Percentiles rank a stretch among this genome's conserved stretches.
Evolutionary conservation across 768 basidiomycete genomes (phyloP).

Genomic region (Kwoniella mangroviensis): DNA sequence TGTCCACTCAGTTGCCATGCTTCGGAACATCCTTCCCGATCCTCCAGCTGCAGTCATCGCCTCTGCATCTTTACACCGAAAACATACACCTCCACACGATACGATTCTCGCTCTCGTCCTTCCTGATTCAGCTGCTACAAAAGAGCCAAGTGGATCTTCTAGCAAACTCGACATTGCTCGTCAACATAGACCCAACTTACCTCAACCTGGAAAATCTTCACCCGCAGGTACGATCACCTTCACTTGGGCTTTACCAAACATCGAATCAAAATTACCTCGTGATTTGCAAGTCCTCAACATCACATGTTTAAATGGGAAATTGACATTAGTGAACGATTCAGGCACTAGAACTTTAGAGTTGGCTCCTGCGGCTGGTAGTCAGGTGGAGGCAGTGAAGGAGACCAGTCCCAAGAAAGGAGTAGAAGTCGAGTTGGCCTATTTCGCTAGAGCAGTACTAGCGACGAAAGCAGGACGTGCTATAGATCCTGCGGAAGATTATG

Average conservation of each 20-base stretch:
- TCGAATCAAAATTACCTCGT: neutral
- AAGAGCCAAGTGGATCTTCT: slow-evolving; percentile 6
- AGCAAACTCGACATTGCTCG: neutral
- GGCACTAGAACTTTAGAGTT: neutral
- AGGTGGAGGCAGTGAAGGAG: neutral
- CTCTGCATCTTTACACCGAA: slow-evolving; percentile 3
- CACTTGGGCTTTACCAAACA: slow-evolving; percentile 8
- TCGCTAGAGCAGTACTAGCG: slow-evolving; percentile 2
- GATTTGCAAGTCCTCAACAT: slow-evolving; percentile 3
- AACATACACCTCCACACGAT: slow-evolving; percentile 5
- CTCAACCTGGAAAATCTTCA: slow-evolving; percentile 5
- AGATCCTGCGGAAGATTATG: slow-evolving; percentile 1
- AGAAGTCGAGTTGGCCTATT: neutral
- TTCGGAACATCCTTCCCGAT: slow-evolving; percentile 1
- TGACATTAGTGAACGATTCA: neutral
- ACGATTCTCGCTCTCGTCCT: slow-evolving; percentile 2
- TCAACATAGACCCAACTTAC: slow-evolving; percentile 2
- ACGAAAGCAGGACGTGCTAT: slow-evolving; percentile 8
- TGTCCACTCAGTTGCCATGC: slow-evolving; percentile 3
- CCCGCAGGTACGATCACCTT: slow-evolving; percentile 5
- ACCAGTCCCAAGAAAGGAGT: slow-evolving; percentile 3
- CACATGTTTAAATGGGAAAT: slow-evolving; percentile 2
- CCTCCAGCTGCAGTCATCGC: neutral
- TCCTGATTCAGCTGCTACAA: slow-evolving; percentile 4
- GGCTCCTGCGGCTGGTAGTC: neutral